Conservation (phyloP, 139 green algal genomes). For the Coelastrella sp. region DNA sequence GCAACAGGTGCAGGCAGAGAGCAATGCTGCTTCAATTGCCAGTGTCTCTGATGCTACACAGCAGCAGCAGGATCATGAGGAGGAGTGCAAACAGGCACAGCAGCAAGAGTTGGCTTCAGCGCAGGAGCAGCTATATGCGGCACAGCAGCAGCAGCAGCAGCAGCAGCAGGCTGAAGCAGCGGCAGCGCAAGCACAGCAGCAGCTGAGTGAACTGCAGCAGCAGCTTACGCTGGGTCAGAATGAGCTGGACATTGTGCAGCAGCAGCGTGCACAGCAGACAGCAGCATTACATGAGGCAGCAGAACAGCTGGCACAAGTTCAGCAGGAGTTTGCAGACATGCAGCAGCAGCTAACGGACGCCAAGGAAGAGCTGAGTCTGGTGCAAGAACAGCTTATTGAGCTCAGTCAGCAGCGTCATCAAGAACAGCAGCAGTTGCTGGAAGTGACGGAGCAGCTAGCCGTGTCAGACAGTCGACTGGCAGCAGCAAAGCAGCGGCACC, state of each 20-base stretch:
- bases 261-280: no score
- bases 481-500: no score
- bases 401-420: no score
- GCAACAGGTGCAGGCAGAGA: not conserved
- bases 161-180: not conserved
- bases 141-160: constrained; percentile 5
- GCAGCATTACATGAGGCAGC: not conserved
- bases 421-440: no score
- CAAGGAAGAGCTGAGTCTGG: no score
- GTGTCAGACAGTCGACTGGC: no score
- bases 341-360: not conserved
- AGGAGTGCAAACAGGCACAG: not conserved
- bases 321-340: not conserved
- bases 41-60: not conserved
- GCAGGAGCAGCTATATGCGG: not conserved
- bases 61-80: not conserved
- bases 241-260: no score
- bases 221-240: no score
- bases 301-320: not conserved
- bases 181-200: not conserved
- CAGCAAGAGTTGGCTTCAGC: not conserved
- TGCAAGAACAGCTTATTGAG: no score
- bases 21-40: not conserved
- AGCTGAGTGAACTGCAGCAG: not conserved
- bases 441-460: no score